Evolutionary conservation across 306 rosid species (phyloP), one percentile per base, ranked within the genome.

Genomic region (Mimosa pudica): DNA sequence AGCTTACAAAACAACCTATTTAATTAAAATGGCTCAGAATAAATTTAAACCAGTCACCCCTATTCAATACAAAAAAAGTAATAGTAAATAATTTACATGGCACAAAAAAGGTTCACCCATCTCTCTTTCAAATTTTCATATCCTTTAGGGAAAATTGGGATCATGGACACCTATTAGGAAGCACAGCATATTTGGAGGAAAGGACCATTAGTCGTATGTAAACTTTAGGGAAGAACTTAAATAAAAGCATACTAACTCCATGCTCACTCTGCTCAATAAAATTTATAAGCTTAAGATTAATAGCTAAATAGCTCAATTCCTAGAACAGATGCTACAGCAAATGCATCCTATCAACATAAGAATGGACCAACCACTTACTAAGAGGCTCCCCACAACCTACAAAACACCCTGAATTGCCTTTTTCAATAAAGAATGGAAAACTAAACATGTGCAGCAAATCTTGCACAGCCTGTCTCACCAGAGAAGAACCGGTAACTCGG

Each of bases 321-420:
- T 67, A 84, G 48, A 70, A 18, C 70, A 45, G 67, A 45, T 20
- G n/a, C 85, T 93, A 94, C 13, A 94, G 76, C 67, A 94, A 85
- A 89, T 94, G 98, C 98, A 92, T 94, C 45, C 98, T 68, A 58
- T 94, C 98, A 69, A 92, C 98, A 18, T 77, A 92, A 55, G 98
- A 78, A 70, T 94, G 95, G 72, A 78, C 89, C 82, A 94, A 81
- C 98, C 97, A 94, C 75, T 85, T 68, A 80, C 74, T 86, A 76
- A 94, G 97, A 61, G 98, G 93, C 86, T 92, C 97, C 38, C 98
- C 97, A 33, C 95, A 92, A 35, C 98, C 93, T 4, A 92, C 92
- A 73, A 92, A 94, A 73, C 98, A 94, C 52, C 97, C 98, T 2
- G 97, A 88, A 75, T 94, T 92, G 51, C 97, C 94, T 70, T 89